Conservation (phyloP, 495 filamentous ascomycete genomes). For the Staphylotrichum longicolle region DNA sequence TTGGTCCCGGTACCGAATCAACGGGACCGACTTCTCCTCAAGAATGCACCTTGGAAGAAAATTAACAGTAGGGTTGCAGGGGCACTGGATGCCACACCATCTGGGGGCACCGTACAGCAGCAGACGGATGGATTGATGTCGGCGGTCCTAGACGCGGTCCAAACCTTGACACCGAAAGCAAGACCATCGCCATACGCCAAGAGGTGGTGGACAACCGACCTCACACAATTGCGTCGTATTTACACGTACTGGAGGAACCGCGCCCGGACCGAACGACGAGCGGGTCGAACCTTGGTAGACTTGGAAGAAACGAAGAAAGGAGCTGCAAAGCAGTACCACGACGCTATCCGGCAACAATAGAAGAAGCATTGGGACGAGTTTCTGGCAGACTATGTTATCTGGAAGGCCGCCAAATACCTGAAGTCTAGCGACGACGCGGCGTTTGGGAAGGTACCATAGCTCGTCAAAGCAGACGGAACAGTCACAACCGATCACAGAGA, state of each 20-base stretch:
- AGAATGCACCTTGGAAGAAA: constrained; percentile 17
- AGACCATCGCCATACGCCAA: constrained; percentile 18
- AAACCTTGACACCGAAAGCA: constrained; percentile 15
- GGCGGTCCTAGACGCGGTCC: constrained; percentile 12
- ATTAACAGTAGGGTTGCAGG: constrained; percentile 1
- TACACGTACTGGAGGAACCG: constrained; percentile 5
- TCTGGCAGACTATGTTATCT: neutral
- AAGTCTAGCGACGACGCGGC: neutral
- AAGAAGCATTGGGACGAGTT: constrained; percentile 6
- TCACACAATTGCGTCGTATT: neutral
- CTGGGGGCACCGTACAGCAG: constrained; percentile 17
- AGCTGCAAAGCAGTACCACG: neutral
- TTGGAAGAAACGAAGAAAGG: neutral
- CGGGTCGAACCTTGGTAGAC: neutral
- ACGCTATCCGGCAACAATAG: constrained; percentile 5
- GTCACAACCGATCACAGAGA: constrained; percentile 5
- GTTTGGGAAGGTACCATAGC: constrained; percentile 3
- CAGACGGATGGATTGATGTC: constrained; percentile 17
- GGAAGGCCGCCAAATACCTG: constrained; percentile 2
- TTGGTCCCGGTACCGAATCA: neutral
- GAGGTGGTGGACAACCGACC: constrained; percentile 15
- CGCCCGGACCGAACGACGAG: neutral
- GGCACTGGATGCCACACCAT: neutral
- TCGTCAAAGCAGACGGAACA: constrained; percentile 7
- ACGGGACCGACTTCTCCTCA: constrained; percentile 6